These are phyloP conservation scores for Hydnomerulius pinastri DNA, from an alignment of 768 basidiomycete genomes.

Conservation along the genomic window DNA sequence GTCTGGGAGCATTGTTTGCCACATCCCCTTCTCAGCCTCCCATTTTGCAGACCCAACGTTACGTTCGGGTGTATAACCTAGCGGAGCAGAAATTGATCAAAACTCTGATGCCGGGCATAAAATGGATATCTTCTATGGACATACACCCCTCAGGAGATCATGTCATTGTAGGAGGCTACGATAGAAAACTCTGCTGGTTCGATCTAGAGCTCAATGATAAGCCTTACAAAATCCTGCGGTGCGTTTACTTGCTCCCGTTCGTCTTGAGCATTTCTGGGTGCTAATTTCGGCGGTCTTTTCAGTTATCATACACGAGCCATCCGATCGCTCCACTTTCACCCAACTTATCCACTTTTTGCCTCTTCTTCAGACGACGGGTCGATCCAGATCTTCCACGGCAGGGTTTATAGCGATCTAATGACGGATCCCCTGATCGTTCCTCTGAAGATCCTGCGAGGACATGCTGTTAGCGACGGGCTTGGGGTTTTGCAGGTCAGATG, in stretches of 20 bases:
- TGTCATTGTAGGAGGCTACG: conserved; percentile 96
- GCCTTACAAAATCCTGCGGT: conserved; percentile 96
- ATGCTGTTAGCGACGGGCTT: conserved; percentile 78
- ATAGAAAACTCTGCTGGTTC: conserved; percentile 98
- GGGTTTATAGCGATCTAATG: conserved; percentile 94
- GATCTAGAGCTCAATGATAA: conserved; percentile 96
- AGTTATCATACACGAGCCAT: conserved; percentile 96
- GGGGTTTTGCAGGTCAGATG: conserved; percentile 92
- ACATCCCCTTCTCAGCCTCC: conserved; percentile 10
- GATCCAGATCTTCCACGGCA: conserved; percentile 94
- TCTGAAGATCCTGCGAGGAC: conserved; percentile 94
- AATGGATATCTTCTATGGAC: conserved; percentile 98
- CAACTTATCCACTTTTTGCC: conserved; percentile 92
- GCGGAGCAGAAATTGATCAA: conserved; percentile 91
- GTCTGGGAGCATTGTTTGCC: conserved; percentile 32
- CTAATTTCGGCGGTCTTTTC: conserved; percentile 12
- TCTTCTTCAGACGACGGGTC: conserved; percentile 97
- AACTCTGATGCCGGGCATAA: conserved; percentile 92
- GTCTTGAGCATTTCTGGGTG: not conserved
- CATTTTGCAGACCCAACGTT: conserved; percentile 81
- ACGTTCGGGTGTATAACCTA: conserved; percentile 93
- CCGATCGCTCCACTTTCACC: conserved; percentile 91
- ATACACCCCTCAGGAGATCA: conserved; percentile 96
- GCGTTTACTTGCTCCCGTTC: conserved; percentile 12
- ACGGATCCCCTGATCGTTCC: conserved; percentile 98